Base-by-base conservation (phyloP, 768 basidiomycete species). In the Termitomyces sp. region DNA sequence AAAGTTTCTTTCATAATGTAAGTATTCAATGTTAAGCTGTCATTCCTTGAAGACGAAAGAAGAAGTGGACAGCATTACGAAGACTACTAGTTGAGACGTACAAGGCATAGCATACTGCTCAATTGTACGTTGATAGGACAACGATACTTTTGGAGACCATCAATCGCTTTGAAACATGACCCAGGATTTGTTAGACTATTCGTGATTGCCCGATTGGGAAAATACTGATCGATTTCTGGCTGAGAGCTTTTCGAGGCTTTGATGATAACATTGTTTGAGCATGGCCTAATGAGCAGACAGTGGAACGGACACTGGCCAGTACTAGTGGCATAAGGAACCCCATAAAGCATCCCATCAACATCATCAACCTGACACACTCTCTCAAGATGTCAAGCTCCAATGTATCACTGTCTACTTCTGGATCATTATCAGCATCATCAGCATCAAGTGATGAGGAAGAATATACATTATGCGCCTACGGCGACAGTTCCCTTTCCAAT, bases 401-500 rank as follows among this genome's bases (percentile, higher is more conserved):
- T 37, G 17, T 40, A 40, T 40, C 1, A 14, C 40, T 48, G 43
- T 57, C 31, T 8, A 64, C 60, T 43, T 59, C 53, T 6, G 49
- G 29, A 42, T 59, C 59, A 14, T 56, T 42, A 10, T 34, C 40
- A 42, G 49, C n/a, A 42, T 59, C 59, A 14, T 56, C 48, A 10
- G 4, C 40, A 42, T 56, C 58, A n/a, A 46, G 51, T 31, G 17
- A 46, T 32, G 74, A 72, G n/a, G 74, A 79, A 17, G 74, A 77
- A 60, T 65, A 82, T 63, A 77, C 74, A 0, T 64, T 84, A 47
- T 73, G 69, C 32, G 78, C 72, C 12, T 83, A 73, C 45, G 81
- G 83, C 8, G 79, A 83, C 31, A 76, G 82, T 31, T 79, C 80
- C 1, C 69, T 78, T 1, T 67, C 75, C 29, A 76, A 78, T 48